A percentile compares a stretch with the other conserved stretches of the same genome.
Conservation (phyloP, 2,329 filamentous ascomycete genomes). For the Claviceps lovelessii region DNA sequence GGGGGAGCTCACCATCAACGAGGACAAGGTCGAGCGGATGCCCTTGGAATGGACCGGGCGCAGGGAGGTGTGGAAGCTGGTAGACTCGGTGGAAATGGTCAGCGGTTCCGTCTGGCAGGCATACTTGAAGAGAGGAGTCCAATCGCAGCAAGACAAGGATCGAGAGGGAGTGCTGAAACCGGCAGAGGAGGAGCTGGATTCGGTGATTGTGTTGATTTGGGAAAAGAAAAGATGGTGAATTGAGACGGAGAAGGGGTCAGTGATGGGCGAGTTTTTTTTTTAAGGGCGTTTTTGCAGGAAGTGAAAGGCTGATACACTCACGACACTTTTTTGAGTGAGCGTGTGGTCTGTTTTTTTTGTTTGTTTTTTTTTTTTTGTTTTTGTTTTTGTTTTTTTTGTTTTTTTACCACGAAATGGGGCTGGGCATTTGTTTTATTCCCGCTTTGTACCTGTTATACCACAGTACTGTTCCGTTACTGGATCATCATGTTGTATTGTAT, state of each 20-base stretch:
- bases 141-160: constrained; percentile 9
- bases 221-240: constrained; percentile 10
- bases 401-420: background rate
- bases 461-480: background rate
- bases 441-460: background rate
- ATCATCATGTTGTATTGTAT: too few species aligned
- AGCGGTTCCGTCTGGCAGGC: constrained; percentile 31
- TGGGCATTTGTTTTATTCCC: background rate
- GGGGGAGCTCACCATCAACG: constrained; percentile 19
- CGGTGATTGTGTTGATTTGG: constrained; percentile 28
- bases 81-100: constrained; percentile 23
- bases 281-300: background rate
- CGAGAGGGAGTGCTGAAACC: background rate
- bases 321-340: too few species aligned
- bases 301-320: too few species aligned
- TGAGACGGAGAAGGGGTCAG: background rate
- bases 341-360: background rate
- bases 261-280: background rate
- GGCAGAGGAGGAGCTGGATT: constrained; percentile 19
- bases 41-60: constrained; percentile 22
- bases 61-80: constrained; percentile 25
- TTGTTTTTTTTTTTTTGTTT: background rate
- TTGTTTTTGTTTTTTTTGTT: background rate
- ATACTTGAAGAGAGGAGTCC: constrained; percentile 23
- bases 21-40: constrained; percentile 15